Base-by-base conservation (phyloP, 768 basidiomycete genomes). In the Trametes cingulata region DNA sequence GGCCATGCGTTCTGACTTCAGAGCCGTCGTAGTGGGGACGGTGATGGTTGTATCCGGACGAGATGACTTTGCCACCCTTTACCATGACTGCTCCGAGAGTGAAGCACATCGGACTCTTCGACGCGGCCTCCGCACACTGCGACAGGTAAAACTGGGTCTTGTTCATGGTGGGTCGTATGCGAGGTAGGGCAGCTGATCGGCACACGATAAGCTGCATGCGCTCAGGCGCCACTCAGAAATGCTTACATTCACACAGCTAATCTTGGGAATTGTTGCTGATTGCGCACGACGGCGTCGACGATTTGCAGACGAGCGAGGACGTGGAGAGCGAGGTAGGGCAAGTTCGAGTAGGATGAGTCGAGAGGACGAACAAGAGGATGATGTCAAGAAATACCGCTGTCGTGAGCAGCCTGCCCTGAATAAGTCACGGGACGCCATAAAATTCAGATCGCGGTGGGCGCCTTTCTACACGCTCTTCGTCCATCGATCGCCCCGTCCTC, bases 11-110 rank as follows among this genome's bases (percentile, higher is more conserved):
- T 39, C 58, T 65, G 27, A 73, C 67, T 46, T 79, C 76, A 12
- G 72, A 71, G 24, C 81, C 81, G 58, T 84, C 80, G 65, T 83
- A 84, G 58, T 80, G 79, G 24, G 82, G 74, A 37, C 82, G 74
- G 64, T 81, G 79, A 63, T 84, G 84, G 63, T 85, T 85, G 61
- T 78, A 77, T 14, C 82, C 82, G 8, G 74, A 74, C 7, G 80
- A 80, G 36, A 84, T 75, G 53, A 83, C 69, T 64, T 84, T 84
- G 45, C 83, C 83, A 36, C 82, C 82, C 66, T 84, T 84, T 63
- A 82, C 80, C 62, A 76, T 70, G 15, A 78, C 75, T 3, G 79
- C 77, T 19, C 80, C 80, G 37, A 83, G 75, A 15, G 73, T 79
- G 65, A 77, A 80, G 52, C 73, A 76, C 81, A 82, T 81, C 37